A percentile compares a stretch with the other conserved stretches of the same genome.
Conservation (phyloP, 2,329 filamentous ascomycete genomes). For the Trichoderma endophyticum region DNA sequence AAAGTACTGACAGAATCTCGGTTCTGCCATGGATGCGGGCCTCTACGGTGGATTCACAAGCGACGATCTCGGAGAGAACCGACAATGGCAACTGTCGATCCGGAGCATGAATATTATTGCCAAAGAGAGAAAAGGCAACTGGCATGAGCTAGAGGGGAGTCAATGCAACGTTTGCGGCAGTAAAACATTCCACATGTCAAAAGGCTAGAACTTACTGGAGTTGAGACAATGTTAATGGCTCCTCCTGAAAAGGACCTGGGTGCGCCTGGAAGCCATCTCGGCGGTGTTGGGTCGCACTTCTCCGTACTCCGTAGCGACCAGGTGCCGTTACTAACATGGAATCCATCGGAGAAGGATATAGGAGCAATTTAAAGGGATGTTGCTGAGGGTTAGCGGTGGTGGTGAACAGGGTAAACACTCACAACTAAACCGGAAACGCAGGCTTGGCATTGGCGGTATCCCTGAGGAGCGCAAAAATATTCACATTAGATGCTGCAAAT, state of each 20-base stretch:
- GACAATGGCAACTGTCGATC: conserved; percentile 10
- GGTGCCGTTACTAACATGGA: not conserved
- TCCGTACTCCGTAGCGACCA: not conserved
- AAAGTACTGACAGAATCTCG: not conserved
- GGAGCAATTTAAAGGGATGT: not conserved
- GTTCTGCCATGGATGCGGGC: not conserved
- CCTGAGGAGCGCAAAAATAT: not conserved
- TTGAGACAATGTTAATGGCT: not conserved
- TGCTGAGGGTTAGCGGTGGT: not conserved
- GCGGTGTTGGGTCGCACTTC: not conserved
- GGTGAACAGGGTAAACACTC: not conserved
- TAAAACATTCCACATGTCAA: not conserved
- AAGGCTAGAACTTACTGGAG: not conserved
- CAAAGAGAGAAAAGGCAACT: not conserved
- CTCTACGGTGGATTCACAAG: not conserved
- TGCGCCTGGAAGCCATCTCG: not conserved
- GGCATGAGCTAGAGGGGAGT: not conserved
- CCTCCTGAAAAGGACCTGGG: not conserved
- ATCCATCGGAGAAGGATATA: not conserved
- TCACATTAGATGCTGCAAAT: not conserved
- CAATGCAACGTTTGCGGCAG: not conserved
- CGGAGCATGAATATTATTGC: not conserved
- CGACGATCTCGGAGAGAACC: conserved; percentile 8
- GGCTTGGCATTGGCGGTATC: not conserved
- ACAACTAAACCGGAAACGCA: not conserved